Base-by-base conservation (phyloP, 2,329 filamentous ascomycete genomes). In the Hypoxylon sp. region DNA sequence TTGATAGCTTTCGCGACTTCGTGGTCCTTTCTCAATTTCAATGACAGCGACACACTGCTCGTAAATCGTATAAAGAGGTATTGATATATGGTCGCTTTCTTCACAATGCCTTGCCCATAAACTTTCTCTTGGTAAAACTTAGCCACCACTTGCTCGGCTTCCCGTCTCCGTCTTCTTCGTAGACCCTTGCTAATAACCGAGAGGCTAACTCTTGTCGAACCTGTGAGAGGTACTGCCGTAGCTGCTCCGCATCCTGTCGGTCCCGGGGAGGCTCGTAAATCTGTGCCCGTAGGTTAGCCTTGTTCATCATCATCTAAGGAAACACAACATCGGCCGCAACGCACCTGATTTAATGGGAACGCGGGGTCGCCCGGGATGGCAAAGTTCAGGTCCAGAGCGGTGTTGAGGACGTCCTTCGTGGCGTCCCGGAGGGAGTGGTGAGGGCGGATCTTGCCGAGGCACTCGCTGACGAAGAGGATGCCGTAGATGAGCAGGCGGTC, bases 81-180 rank as follows among this genome's bases (percentile, higher is more conserved):
- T 41, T 17, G 47, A 2, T n/a, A 22, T 34, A 34, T 49, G 15
- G 15, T 13, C 6, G n/a, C 11, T 26, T 17, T 19, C n/a, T 22
- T 62, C 84, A 94, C 80, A 95, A 82, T 70, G 87, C 87, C 88
- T 98, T 98, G 78, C 94, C 94, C 95, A 99, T 98, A 77, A 99
- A 99, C 88, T 97, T 97, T 81, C 95, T 90, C 89, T 98, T 98
- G 56, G 92, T 92, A 78, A 97, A 99, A 84, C 95, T 98, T 78
- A 99, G 81, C 95, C 95, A 99, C 92, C 94, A 98, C 88, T 96
- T 87, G 79, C 82, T 86, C 57, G 87, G 87, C 80, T 86, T 87
- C 80, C 92, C 79, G 83, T 94, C 79, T 76, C 87, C 79, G 78
- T 85, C 71, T 81, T 94, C 93, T 57, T 91, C 90, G 77, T 97